Base-by-base conservation (phyloP, 2,329 filamentous ascomycete genomes). In the Dactylellina sp. region DNA sequence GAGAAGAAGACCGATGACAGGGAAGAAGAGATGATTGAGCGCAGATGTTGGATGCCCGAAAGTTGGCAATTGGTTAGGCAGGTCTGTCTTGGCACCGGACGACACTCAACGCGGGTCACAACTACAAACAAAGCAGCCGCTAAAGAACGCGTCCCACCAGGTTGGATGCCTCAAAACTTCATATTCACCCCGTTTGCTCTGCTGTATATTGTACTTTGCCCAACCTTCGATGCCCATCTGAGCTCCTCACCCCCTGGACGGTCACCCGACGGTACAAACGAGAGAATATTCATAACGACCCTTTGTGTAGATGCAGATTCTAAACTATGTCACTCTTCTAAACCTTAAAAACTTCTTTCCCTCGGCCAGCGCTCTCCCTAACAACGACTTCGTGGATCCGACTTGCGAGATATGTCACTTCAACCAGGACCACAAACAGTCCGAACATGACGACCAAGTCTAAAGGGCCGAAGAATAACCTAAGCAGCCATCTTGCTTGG, bases 401-500 rank as follows among this genome's bases (percentile, higher is more conserved):
- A 52, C 44, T 32, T 6, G 14, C 47, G 25, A 65, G 61, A 74
- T 56, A 74, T 74, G 70, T 25, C 22, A 72, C 44, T 47, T 16
- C 50, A 32, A 39, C 40, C 9, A 57, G 35, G 12, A 50, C 42
- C 20, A 9, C 25, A 20, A 25, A 24, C 56, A 25, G 60, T 44
- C 42, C 61, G 61, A 61, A 74, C 44, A 74, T 74, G 70, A 74
- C 70, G 70, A 74, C 70, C 22, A 74, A 65, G 47, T 49, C 61
- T 18, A 55, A 63, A 57, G 61, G 46, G 35, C 70, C 70, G 61
- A 74, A 74, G 61, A 74, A 66, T 55, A 74, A 74, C 25, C 61
- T 74, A 50, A 62, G 70, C 70, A 74, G 47, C 47, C 70, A 74
- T n/a, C 18, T 74, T 74, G 70, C 70, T 74, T 74, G 70, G 70